A percentile compares a stretch with the other conserved stretches of the same genome.
Conservation (phyloP, 768 basidiomycete species). For the Leccinum aurantiacum region DNA sequence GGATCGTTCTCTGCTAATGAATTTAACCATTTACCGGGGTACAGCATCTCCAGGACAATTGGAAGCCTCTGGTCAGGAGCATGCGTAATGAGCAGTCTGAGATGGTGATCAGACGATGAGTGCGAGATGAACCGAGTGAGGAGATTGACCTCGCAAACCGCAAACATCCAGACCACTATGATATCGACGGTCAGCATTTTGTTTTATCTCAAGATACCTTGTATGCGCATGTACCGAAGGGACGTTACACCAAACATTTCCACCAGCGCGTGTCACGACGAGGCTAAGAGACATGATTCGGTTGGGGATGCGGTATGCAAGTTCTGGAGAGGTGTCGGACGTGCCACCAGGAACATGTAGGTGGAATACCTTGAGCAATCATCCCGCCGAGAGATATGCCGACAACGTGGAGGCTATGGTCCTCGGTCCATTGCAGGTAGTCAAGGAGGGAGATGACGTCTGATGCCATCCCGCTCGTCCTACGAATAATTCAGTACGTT, state of each 20-base stretch:
- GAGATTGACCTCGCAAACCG: conserved; percentile 36
- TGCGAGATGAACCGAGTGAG: neutral
- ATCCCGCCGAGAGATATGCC: conserved; percentile 81
- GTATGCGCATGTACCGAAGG: conserved; percentile 51
- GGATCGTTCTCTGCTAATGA: conserved; percentile 51
- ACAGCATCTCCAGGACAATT: conserved; percentile 56
- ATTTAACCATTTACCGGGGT: conserved; percentile 60
- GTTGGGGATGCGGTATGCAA: conserved; percentile 63
- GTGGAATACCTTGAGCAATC: conserved; percentile 67
- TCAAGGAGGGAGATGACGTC: conserved; percentile 68
- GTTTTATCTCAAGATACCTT: neutral
- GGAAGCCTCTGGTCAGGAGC: conserved; percentile 50
- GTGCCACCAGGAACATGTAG: neutral
- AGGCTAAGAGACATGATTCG: conserved; percentile 68
- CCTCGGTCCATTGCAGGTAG: conserved; percentile 66
- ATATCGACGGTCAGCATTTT: neutral
- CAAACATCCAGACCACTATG: conserved; percentile 42
- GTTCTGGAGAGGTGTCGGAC: conserved; percentile 44
- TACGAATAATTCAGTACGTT: conserved; percentile 25
- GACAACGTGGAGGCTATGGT: conserved; percentile 65
- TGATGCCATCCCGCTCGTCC: conserved; percentile 76
- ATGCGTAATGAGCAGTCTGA: conserved; percentile 36
- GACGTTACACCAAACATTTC: conserved; percentile 53
- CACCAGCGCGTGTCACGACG: conserved; percentile 69
- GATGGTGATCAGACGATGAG: conserved; percentile 8